Evolutionary conservation across 441 rosid genomes (phyloP).

Genomic region (Dalechampia spathulata): DNA sequence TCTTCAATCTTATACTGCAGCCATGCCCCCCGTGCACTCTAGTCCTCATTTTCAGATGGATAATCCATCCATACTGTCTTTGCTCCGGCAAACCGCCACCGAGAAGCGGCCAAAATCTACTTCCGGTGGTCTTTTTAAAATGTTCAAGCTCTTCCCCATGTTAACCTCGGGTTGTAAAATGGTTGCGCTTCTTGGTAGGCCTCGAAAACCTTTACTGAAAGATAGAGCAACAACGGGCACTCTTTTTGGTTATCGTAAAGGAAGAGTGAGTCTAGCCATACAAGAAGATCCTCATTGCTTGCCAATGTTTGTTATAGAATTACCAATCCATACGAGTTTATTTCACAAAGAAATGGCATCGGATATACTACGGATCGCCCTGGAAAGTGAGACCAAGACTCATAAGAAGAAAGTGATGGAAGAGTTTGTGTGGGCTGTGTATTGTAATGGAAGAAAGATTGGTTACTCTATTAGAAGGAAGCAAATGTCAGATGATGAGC

Average conservation of each 20-base stretch:
- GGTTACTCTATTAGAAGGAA: constrained; percentile 85
- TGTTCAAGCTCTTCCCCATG: constrained; percentile 93
- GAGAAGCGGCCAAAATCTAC: constrained; percentile 48
- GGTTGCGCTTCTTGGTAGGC: constrained; percentile 70
- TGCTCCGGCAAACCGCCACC: constrained; percentile 47
- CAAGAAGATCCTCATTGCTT: constrained; percentile 87
- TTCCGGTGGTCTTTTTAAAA: constrained; percentile 57
- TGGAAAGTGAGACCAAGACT: constrained; percentile 83
- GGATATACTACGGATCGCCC: constrained; percentile 64
- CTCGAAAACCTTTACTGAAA: constrained; percentile 62
- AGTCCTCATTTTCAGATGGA: constrained; percentile 71
- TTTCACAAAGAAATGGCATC: constrained; percentile 92
- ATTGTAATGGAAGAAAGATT: constrained; percentile 74
- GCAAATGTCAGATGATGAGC: constrained; percentile 75
- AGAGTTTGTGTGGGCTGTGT: constrained; percentile 84
- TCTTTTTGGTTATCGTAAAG: constrained; percentile 72
- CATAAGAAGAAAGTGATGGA: constrained; percentile 70
- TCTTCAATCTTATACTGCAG: too few species aligned
- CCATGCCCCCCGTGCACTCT: constrained; percentile 64
- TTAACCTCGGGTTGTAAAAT: constrained; percentile 92
- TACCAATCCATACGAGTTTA: constrained; percentile 59
- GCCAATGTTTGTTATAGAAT: constrained; percentile 74
- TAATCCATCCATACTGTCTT: constrained; percentile 52
- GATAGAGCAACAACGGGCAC: constrained; percentile 81
- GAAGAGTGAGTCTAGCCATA: constrained; percentile 65